phyloP scores from a whole-genome alignment of 169 alveolate species.

The Cryptosporidium ubiquitum region DNA sequence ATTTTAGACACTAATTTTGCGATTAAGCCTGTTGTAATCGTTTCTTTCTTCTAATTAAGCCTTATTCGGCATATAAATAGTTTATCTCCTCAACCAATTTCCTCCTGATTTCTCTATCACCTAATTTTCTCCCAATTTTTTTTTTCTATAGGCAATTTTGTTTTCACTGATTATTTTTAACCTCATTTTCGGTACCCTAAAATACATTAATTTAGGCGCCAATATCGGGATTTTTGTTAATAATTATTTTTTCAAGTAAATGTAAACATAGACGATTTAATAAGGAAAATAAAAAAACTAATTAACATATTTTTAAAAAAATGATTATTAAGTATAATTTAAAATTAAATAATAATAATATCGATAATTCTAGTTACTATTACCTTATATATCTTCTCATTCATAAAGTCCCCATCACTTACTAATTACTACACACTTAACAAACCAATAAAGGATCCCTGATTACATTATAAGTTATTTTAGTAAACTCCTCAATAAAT shows the following conservation, averaged over 20 bases:
- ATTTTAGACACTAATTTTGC: not conserved
- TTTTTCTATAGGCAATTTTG: not conserved
- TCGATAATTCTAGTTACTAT: not conserved
- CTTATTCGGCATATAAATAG: not conserved
- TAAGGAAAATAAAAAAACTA: too few relatives aligned
- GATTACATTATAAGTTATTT: constrained; percentile 27
- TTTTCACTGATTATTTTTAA: not conserved
- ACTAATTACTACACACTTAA: not conserved
- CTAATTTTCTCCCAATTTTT: not conserved
- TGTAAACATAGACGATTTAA: not conserved
- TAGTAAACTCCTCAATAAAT: constrained; percentile 48
- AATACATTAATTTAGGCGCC: not conserved
- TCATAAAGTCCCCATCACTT: not conserved
- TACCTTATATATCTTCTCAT: not conserved
- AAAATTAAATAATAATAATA: not conserved
- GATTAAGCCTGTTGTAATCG: too few relatives aligned
- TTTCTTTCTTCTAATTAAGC: not conserved
- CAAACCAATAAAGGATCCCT: constrained; percentile 29
- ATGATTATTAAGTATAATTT: too few relatives aligned
- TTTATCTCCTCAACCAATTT: not conserved
- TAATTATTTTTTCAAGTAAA: not conserved
- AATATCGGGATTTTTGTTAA: not conserved
- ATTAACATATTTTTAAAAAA: too few relatives aligned
- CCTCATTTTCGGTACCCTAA: not conserved
- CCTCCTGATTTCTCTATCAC: not conserved